phyloP scores from a whole-genome alignment of 2,329 filamentous ascomycete genomes.

The Mycosphaerella sp. region DNA sequence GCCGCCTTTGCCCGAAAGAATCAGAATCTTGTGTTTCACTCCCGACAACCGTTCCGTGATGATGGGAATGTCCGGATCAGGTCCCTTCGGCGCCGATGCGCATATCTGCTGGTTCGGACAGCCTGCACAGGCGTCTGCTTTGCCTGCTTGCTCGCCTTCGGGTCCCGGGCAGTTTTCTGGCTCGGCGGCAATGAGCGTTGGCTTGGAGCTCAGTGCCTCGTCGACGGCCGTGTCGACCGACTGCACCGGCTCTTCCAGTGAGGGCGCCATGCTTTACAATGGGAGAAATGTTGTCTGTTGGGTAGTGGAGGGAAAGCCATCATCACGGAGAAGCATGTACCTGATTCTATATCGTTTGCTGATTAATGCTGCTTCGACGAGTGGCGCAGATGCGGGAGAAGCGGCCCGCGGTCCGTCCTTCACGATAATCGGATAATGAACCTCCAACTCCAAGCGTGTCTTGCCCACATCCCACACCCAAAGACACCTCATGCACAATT shows the following conservation, averaged over 20 bases:
- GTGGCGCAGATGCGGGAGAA: background rate
- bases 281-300: background rate
- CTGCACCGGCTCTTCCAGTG: conserved; percentile 62
- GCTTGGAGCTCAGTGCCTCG: conserved; percentile 66
- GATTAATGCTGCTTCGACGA: conserved; percentile 3
- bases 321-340: background rate
- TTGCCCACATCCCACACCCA: background rate
- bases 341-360: background rate
- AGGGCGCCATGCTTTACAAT: conserved; percentile 61
- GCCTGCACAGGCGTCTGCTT: conserved; percentile 77
- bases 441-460: no score
- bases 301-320: background rate
- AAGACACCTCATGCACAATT: background rate
- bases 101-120: conserved; percentile 97
- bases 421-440: background rate
- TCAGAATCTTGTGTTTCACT: conserved; percentile 85
- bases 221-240: conserved; percentile 55
- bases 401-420: background rate
- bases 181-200: conserved; percentile 74
- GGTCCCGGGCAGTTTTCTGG: conserved; percentile 68
- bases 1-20: conserved; percentile 90
- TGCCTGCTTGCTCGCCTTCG: conserved; percentile 61
- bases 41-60: conserved; percentile 76
- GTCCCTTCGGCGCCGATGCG: conserved; percentile 87
- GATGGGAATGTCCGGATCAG: conserved; percentile 85